phyloP scores from a whole-genome alignment of 768 basidiomycete species.

The Tylopilus intermedius region DNA sequence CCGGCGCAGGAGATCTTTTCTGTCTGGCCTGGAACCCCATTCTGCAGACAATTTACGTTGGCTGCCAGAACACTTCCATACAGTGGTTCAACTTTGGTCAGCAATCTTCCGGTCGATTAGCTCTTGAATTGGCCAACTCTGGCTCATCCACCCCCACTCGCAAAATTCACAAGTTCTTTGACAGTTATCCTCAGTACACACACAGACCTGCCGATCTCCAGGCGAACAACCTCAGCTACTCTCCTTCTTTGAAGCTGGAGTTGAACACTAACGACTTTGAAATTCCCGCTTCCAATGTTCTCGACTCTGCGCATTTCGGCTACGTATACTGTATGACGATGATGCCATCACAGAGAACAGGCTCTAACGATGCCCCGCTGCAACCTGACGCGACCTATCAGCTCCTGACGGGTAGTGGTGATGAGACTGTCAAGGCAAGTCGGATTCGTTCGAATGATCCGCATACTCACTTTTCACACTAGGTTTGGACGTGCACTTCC shows the following conservation, averaged over 20 bases:
- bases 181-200: conserved; percentile 75
- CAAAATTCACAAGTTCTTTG: conserved; percentile 86
- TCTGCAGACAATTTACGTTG: conserved; percentile 72
- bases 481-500: conserved; percentile 66
- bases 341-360: conserved; percentile 37
- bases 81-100: conserved; percentile 74
- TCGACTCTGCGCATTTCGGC: conserved; percentile 90
- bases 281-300: conserved; percentile 64
- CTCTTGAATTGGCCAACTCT: conserved; percentile 16
- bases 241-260: conserved; percentile 18
- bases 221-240: conserved; percentile 49
- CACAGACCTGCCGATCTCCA: conserved; percentile 62
- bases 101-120: neutral
- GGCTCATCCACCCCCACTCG: conserved; percentile 37
- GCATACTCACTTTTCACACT: neutral
- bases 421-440: conserved; percentile 79
- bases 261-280: conserved; percentile 32
- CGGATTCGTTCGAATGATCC: neutral
- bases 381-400: conserved; percentile 32
- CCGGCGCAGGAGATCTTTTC: conserved; percentile 82
- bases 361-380: conserved; percentile 28
- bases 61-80: conserved; percentile 89
- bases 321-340: conserved; percentile 84
- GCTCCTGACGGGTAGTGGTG: conserved; percentile 84
- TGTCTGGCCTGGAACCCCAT: conserved; percentile 73